Evolutionary conservation across 305 asterid genomes (phyloP), one percentile per base, ranked within the genome.

Genomic region (Fraxinus albicans): DNA sequence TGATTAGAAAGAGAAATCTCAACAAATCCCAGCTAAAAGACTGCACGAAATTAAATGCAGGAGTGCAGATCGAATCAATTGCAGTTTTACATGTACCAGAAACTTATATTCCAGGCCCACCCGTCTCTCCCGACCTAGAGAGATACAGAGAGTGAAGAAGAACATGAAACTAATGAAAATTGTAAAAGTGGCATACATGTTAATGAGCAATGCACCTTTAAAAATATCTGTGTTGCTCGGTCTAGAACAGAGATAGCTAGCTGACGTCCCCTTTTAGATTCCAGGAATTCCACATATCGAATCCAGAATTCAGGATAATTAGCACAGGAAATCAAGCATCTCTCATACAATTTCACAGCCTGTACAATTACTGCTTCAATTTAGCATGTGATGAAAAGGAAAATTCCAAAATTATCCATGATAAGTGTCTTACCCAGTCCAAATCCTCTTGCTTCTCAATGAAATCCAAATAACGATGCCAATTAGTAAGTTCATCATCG

Each of bases 311-410:
- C 99, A 67, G 97, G 95, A 84, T 92, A 94, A 86, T 86, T 87
- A 55, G 99, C 97, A 84, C 99, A 95, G 38, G 98, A 90, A 81
- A 95, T 91, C 91, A 95, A 91, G 90, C 99, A 95, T 88, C 98
- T 92, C 85, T 95, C 99, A 55, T 92, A 95, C 81, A 95, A 89
- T 83, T 91, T 91, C 83, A 92, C 87, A 38, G 92, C 93, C 99
- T 95, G 94, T 79, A 63, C 82, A 77, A 80, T 76, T 9, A 78
- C 12, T 31, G 42, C 17, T 70, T 70, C 17, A 29, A 81, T 60
- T 47, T 76, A 80, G 76, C 53, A 31, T 44, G 79, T 31, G 67
- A 27, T 44, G 31, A 67, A 34, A 8, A 72, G 77, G 15, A 23
- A 80, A 80, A 47, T 58, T 38, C 44, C 79, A 44, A 42, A 47